A percentile compares a stretch with the other conserved stretches of the same genome.
phyloP scores from a whole-genome alignment of 352 stramenopile species.

The Peronospora belbahrii region DNA sequence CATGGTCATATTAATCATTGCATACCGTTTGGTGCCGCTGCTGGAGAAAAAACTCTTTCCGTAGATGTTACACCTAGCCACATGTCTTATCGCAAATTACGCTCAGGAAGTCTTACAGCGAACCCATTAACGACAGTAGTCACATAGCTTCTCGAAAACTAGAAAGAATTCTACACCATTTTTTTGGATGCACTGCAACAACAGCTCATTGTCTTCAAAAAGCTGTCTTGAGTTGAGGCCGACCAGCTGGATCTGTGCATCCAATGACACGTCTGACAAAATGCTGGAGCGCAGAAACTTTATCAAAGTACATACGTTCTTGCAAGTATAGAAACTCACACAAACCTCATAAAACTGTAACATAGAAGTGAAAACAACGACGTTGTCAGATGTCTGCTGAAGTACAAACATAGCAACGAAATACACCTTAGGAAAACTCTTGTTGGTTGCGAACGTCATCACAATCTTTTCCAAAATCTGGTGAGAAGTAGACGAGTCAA shows the following conservation, averaged over 20 bases:
- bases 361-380: not conserved
- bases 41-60: no score
- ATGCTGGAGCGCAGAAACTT: conserved; percentile 12
- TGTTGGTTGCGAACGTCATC: conserved; percentile 25
- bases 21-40: no score
- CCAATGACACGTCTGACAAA: conserved; percentile 2
- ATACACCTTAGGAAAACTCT: conserved; percentile 27
- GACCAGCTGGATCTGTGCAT: conserved; percentile 16
- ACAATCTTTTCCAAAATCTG: conserved; percentile 1
- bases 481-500: not conserved
- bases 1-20: no score
- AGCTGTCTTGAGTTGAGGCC: conserved; percentile 10
- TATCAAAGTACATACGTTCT: conserved; percentile 15
- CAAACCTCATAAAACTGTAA: conserved; percentile 15
- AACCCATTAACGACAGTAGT: no score
- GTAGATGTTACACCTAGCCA: no score
- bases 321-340: conserved; percentile 17
- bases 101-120: no score
- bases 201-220: conserved; percentile 11
- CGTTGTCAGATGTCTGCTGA: not conserved
- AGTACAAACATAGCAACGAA: not conserved
- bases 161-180: conserved; percentile 30
- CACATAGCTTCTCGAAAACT: no score
- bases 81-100: no score
- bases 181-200: conserved; percentile 14